Evolutionary conservation across 2,329 filamentous ascomycete genomes (phyloP), one percentile per base, ranked within the genome.

Genomic region (Xylariaceae sp.): DNA sequence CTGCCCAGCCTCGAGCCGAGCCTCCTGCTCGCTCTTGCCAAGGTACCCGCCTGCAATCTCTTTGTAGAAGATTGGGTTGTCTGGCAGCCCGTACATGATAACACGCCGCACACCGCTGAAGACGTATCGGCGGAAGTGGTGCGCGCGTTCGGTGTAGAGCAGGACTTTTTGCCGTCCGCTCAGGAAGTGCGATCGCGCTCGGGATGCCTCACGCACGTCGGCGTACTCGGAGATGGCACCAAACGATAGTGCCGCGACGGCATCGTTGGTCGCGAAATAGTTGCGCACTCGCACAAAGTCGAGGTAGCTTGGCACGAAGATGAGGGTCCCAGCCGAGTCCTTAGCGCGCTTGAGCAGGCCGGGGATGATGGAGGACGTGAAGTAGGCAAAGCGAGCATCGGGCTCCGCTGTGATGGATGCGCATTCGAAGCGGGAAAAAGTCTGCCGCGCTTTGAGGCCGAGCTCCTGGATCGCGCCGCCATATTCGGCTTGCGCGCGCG

Each of bases 221-320:
- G 87, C 85, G 64, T 97, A 97, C 65, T 98, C 93, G 43, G 86
- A 90, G 29, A 98, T 84, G 24, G 83, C 80, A 39, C 89, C 90
- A 61, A 96, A 94, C 1, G 83, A 64, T 43, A 84, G 61, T 45
- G 56, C 69, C 43, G 68, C 68, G 19, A 76, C 74, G n/a, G 70
- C 65, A 9, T 70, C 54, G 13, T 83, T 82, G 22, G 82, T 89
- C 39, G 89, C 82, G 56, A 98, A 90, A 66, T 90, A 87, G 68
- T 97, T 98, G 40, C 93, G 82, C 44, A 98, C 76, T 32, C 90
- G 85, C 33, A 96, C 85, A 62, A 97, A 97, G 68, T 98, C 93
- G 45, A 96, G 82, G 65, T 96, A 97, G 0, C 85, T 89, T 0
- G 93, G 89, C 37, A 97, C 82, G 67, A 95, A 96, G 57, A 98